A percentile compares a stretch with the other conserved stretches of the same genome.
These are phyloP conservation scores for Suhomyces sp. DNA, from an alignment of 805 yeast species.

Conservation along the genomic window DNA sequence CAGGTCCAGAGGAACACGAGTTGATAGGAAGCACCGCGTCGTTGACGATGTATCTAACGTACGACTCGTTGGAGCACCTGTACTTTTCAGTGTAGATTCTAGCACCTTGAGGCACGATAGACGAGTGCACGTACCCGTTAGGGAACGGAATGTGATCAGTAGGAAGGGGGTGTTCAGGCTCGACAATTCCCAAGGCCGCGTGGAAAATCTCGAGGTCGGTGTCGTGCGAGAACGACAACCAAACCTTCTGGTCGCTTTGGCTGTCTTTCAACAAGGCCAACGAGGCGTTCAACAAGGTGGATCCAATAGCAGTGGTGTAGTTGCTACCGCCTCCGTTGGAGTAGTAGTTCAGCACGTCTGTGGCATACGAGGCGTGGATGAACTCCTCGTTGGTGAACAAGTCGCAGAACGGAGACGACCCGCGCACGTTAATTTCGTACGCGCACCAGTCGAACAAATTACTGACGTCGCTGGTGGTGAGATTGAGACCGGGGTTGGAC, in stretches of 20 bases:
- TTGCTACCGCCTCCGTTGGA: constrained; percentile 62
- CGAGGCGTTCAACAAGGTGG: constrained; percentile 49
- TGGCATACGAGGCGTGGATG: constrained; percentile 56
- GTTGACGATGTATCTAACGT: constrained; percentile 38
- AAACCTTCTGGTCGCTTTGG: constrained; percentile 47
- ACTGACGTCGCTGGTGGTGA: constrained; percentile 52
- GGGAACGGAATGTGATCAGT: constrained; percentile 46
- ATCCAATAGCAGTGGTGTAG: constrained; percentile 56
- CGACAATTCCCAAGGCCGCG: constrained; percentile 60
- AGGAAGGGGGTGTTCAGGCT: constrained; percentile 42
- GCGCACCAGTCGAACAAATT: constrained; percentile 64
- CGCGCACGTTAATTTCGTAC: constrained; percentile 68
- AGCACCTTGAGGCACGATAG: constrained; percentile 41
- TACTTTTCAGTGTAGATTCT: constrained; percentile 37
- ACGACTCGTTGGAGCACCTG: constrained; percentile 26
- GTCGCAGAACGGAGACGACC: constrained; percentile 63
- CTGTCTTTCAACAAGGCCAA: constrained; percentile 46
- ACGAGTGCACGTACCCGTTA: constrained; percentile 42
- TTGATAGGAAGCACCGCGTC: constrained; percentile 39
- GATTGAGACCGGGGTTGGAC: constrained; percentile 51
- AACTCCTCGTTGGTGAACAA: constrained; percentile 68
- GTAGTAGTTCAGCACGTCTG: constrained; percentile 60
- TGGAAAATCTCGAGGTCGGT: constrained; percentile 59
- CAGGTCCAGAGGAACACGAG: constrained; percentile 38
- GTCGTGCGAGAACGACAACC: constrained; percentile 75